Conservation (phyloP, 225 moss, liverwort and hornwort genomes). For the Pleurozium schreberi region DNA sequence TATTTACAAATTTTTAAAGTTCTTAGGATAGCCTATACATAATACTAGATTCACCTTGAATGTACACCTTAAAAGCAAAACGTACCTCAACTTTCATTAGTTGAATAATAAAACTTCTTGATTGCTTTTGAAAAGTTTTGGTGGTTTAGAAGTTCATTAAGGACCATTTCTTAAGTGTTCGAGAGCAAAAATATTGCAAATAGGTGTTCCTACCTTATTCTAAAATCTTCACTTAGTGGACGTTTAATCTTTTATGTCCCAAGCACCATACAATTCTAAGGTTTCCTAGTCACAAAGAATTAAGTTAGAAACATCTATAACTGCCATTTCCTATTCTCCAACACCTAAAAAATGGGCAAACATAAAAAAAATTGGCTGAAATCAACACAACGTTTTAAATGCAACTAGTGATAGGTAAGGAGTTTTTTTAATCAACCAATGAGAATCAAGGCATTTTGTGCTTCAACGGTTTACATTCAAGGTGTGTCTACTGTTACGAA, state of each 20-base stretch:
- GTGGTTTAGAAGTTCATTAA: background rate
- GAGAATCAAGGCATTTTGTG: too few relatives aligned
- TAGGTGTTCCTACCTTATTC: background rate
- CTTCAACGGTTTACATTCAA: too few relatives aligned
- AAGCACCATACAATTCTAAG: background rate
- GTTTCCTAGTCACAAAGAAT: background rate
- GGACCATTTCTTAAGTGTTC: background rate
- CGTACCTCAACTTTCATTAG: background rate
- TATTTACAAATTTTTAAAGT: background rate
- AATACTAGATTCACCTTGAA: background rate
- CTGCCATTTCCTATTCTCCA: rapidly evolving
- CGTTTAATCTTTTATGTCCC: background rate
- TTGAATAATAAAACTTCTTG: too few relatives aligned
- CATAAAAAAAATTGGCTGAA: background rate
- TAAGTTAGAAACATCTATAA: background rate
- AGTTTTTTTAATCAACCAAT: too few relatives aligned
- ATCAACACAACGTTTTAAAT: background rate
- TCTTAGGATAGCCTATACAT: background rate
- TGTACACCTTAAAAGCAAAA: background rate
- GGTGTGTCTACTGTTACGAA: too few relatives aligned
- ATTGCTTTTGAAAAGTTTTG: background rate
- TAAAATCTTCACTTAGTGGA: background rate
- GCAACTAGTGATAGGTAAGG: too few relatives aligned
- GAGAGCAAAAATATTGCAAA: background rate
- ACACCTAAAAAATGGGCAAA: background rate